phyloP scores from a whole-genome alignment of 164 flowering plant genomes.

The Kalanchoe fedtschenkoi region DNA sequence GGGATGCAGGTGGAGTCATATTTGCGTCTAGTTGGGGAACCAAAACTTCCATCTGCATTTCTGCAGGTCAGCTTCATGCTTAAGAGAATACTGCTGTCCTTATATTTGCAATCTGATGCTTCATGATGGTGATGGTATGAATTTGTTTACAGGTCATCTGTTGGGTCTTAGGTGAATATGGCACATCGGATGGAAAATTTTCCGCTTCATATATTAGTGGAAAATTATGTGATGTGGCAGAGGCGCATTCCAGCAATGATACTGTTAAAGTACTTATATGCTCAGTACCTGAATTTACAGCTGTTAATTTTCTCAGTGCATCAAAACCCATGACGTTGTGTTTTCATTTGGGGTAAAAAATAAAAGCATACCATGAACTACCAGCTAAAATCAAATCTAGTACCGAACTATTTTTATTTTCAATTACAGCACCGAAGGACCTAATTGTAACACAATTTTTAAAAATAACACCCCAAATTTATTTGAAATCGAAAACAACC shows the following conservation, averaged over 20 bases:
- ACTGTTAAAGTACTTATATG: conserved; percentile 63
- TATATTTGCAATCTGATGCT: not conserved
- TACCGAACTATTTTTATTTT: too few relatives aligned
- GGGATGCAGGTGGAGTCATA: conserved; percentile 85
- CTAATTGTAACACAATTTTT: too few relatives aligned
- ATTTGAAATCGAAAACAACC: too few relatives aligned
- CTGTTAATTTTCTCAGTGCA: not conserved
- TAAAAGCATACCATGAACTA: too few relatives aligned
- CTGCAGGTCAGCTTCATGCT: conserved; percentile 52
- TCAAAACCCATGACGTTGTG: not conserved
- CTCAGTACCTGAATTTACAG: not conserved
- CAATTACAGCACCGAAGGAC: too few relatives aligned
- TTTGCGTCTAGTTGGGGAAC: conserved; percentile 77
- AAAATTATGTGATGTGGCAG: conserved; percentile 95
- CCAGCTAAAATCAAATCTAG: too few relatives aligned
- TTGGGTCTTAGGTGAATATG: conserved; percentile 99
- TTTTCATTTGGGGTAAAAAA: too few relatives aligned
- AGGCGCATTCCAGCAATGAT: conserved; percentile 86
- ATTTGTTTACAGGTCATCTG: conserved; percentile 64
- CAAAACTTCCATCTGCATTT: conserved; percentile 88
- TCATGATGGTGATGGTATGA: not conserved
- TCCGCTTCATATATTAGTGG: conserved; percentile 87
- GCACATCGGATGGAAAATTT: conserved; percentile 84
- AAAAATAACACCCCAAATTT: too few relatives aligned
- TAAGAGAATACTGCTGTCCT: not conserved